Evolutionary conservation across 306 rosid species (phyloP), one percentile per base, ranked within the genome.

Genomic region (Glycine soja): DNA sequence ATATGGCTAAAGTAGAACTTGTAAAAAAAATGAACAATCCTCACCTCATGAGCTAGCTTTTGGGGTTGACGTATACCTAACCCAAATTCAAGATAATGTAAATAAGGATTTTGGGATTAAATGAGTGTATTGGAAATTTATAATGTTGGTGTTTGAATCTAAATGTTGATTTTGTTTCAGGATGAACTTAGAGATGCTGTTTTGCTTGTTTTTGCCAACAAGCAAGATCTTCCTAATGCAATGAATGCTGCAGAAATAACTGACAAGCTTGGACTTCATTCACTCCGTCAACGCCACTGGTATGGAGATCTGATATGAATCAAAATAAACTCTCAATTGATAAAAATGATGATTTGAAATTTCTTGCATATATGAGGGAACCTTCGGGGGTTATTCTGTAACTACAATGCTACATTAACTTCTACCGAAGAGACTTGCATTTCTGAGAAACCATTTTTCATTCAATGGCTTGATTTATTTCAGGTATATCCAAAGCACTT

Each of bases 401-500:
- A 48, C 16, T 51, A 38, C 11, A 34, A 8, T 8, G 53, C 14
- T 16, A 47, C 42, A 43, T 19, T 13, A 47, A 56, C 40, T 76
- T 40, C 54, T 47, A 65, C 14, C 10, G 11, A 50, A 50, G 64
- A 34, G 72, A 56, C 11, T 32, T 36, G 74, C 34, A 36, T 61
- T 3, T 73, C 11, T 46, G 56, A 68, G 56, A 32, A 38, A 65
- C 78, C 64, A 4, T 72, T 80, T 80, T 75, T 78, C 40, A 77
- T 85, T 66, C 78, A 52, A 80, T 38, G 67, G 30, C 80, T 67
- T 77, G 69, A 72, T 85, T 52, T 62, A 69, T 88, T 80, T 64
- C 94, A 95, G 98, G 98, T 95, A 92, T 86, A 95, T 95, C 84
- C 98, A 95, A 90, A 95, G 97, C 90, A 92, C 98, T n/a, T 95